A percentile compares a stretch with the other conserved stretches of the same genome.
Conservation (phyloP, 106 monocot genomes). For the Dendrobium officinale region DNA sequence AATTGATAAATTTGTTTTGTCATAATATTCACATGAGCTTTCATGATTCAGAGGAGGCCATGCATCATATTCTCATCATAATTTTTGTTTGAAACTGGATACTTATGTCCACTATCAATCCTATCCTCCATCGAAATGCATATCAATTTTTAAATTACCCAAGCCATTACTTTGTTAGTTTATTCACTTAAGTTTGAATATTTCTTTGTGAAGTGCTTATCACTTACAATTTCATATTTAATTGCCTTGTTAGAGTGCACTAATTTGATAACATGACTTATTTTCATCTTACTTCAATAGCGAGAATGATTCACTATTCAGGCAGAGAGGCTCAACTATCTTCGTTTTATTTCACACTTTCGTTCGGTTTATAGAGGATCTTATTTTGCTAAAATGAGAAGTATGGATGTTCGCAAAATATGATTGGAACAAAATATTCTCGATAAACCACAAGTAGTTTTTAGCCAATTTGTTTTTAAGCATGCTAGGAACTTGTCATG, state of each 20-base stretch:
- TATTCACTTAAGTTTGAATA: neutral
- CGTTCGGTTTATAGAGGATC: constrained; percentile 88
- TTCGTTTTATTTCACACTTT: constrained; percentile 85
- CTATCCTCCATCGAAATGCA: too few relatives aligned
- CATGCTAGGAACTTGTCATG: too few relatives aligned
- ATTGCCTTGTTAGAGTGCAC: neutral
- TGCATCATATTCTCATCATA: too few relatives aligned
- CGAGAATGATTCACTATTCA: constrained; percentile 75
- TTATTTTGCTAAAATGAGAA: constrained; percentile 88
- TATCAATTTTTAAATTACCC: too few relatives aligned
- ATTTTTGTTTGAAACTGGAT: too few relatives aligned
- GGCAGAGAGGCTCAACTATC: constrained; percentile 86
- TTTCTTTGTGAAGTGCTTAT: neutral
- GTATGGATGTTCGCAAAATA: constrained; percentile 64
- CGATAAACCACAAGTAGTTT: too few relatives aligned
- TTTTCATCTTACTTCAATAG: constrained; percentile 22
- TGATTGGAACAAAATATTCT: too few relatives aligned
- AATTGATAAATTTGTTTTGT: too few relatives aligned
- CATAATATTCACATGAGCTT: too few relatives aligned
- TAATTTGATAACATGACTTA: constrained; percentile 1
- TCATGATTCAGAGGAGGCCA: too few relatives aligned
- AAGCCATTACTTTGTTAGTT: neutral
- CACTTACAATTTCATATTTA: neutral
- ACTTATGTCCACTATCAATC: too few relatives aligned
- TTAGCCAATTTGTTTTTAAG: too few relatives aligned